phyloP scores from a whole-genome alignment of 306 rosid species.

The Fragaria ananassa region DNA sequence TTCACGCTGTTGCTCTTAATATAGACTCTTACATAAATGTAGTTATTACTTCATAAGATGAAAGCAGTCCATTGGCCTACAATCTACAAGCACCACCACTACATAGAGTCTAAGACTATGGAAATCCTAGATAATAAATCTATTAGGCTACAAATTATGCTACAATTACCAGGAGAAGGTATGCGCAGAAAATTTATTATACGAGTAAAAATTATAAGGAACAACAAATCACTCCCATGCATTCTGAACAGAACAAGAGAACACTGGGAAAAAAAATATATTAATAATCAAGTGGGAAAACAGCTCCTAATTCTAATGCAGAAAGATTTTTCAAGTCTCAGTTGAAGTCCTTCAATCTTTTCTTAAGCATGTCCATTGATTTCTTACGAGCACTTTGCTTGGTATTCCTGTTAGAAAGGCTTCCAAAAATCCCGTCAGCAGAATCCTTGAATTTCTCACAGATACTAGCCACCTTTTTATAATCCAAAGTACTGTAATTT shows the following conservation, averaged over 20 bases:
- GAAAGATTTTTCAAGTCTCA: slow-evolving; percentile 31
- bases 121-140: background rate
- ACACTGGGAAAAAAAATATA: background rate
- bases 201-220: slow-evolving; percentile 9
- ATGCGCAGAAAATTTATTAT: slow-evolving; percentile 1
- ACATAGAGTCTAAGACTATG: background rate
- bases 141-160: background rate
- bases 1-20: no score
- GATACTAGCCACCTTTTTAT: slow-evolving; percentile 69
- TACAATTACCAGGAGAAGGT: background rate
- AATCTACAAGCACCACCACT: background rate
- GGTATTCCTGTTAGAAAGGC: slow-evolving; percentile 66
- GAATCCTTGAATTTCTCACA: slow-evolving; percentile 88
- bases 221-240: slow-evolving; percentile 11
- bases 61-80: background rate
- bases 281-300: slow-evolving; percentile 1
- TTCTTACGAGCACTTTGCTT: slow-evolving; percentile 84
- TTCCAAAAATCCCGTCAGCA: slow-evolving; percentile 78
- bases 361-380: slow-evolving; percentile 84
- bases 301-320: slow-evolving; percentile 35
- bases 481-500: slow-evolving; percentile 73
- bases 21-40: background rate
- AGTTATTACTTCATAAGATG: background rate
- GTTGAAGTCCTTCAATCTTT: slow-evolving; percentile 80
- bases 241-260: slow-evolving; percentile 19